Percentiles rank a stretch among this genome's conserved stretches.
These are phyloP conservation scores for Colletotrichum siamense DNA, from an alignment of 2,329 filamentous ascomycete genomes.

Conservation along the genomic window DNA sequence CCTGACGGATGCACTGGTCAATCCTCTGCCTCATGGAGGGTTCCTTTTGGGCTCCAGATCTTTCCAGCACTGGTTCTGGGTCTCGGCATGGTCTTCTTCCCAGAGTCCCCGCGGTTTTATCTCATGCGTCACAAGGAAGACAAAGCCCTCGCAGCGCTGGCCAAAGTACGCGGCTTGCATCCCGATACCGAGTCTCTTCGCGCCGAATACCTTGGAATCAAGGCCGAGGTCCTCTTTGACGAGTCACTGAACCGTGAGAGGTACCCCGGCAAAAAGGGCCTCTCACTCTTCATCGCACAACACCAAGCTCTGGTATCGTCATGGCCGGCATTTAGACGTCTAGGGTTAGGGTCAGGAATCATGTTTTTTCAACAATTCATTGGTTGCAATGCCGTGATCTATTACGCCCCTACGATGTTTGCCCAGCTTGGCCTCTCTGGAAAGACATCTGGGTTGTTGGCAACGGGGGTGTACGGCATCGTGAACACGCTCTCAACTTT, in stretches of 20 bases:
- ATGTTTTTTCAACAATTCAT: neutral
- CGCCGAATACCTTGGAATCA: constrained; percentile 39
- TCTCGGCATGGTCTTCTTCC: constrained; percentile 59
- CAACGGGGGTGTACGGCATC: constrained; percentile 63
- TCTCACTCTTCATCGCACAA: constrained; percentile 34
- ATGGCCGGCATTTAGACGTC: constrained; percentile 41
- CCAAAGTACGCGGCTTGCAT: constrained; percentile 36
- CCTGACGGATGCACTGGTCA: constrained; percentile 43
- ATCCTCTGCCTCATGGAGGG: constrained; percentile 47
- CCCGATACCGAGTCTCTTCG: constrained; percentile 33
- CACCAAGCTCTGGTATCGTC: constrained; percentile 34
- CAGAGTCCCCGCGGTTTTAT: constrained; percentile 38
- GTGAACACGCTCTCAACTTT: constrained; percentile 53
- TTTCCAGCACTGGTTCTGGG: constrained; percentile 61
- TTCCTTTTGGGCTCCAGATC: constrained; percentile 52
- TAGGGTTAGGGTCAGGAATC: constrained; percentile 39
- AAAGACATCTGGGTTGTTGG: constrained; percentile 52
- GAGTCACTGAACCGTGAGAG: constrained; percentile 31
- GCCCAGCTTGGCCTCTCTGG: constrained; percentile 43
- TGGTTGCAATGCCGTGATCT: constrained; percentile 31
- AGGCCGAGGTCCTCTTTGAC: constrained; percentile 41
- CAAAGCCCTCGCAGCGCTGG: constrained; percentile 34
- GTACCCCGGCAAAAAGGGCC: constrained; percentile 34
- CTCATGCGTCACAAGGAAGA: constrained; percentile 35
- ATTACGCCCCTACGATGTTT: constrained; percentile 54